A percentile compares a stretch with the other conserved stretches of the same genome.
These are phyloP conservation scores for Diaporthe vexans DNA, from an alignment of 2,329 filamentous ascomycete species.

Conservation along the genomic window DNA sequence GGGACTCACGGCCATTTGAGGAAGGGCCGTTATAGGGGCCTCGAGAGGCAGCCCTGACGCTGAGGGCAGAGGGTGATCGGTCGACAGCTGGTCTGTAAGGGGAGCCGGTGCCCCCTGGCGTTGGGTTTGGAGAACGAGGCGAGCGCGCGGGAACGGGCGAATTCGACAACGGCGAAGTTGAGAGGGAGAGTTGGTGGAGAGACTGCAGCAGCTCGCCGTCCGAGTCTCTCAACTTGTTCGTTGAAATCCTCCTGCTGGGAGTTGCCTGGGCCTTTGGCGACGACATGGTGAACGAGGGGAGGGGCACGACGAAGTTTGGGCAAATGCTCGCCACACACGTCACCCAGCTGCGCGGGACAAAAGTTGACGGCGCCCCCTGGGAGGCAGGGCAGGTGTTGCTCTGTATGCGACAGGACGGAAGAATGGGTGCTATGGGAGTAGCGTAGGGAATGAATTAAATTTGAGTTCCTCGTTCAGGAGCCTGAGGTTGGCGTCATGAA, in stretches of 20 bases:
- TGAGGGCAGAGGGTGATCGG: slow-evolving; percentile 56
- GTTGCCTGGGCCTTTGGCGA: slow-evolving; percentile 41
- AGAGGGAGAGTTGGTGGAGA: slow-evolving; percentile 61
- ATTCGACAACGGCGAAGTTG: slow-evolving; percentile 47
- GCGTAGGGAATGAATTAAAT: not conserved
- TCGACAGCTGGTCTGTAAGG: slow-evolving; percentile 55
- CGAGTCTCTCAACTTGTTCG: slow-evolving; percentile 28
- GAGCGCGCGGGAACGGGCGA: slow-evolving; percentile 43
- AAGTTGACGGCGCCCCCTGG: slow-evolving; percentile 13
- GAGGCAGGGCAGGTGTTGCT: not conserved
- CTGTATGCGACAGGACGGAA: slow-evolving; percentile 1
- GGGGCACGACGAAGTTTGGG: slow-evolving; percentile 1
- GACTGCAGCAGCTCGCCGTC: slow-evolving; percentile 56
- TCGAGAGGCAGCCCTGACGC: slow-evolving; percentile 55
- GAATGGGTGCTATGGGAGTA: not conserved
- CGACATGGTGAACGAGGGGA: slow-evolving; percentile 35
- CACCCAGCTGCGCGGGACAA: slow-evolving; percentile 10
- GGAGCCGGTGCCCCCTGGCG: slow-evolving; percentile 43
- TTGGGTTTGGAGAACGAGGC: slow-evolving; percentile 42
- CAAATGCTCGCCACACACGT: slow-evolving; percentile 26
- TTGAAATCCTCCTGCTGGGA: slow-evolving; percentile 41
- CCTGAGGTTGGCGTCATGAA: not conserved
- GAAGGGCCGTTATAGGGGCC: slow-evolving; percentile 56
- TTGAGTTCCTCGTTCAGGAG: slow-evolving; percentile 10
- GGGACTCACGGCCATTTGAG: slow-evolving; percentile 56